Evolutionary conservation across 1,139 yeast species (phyloP), one percentile per base, ranked within the genome.

Genomic region (Candida sanyaensis): DNA sequence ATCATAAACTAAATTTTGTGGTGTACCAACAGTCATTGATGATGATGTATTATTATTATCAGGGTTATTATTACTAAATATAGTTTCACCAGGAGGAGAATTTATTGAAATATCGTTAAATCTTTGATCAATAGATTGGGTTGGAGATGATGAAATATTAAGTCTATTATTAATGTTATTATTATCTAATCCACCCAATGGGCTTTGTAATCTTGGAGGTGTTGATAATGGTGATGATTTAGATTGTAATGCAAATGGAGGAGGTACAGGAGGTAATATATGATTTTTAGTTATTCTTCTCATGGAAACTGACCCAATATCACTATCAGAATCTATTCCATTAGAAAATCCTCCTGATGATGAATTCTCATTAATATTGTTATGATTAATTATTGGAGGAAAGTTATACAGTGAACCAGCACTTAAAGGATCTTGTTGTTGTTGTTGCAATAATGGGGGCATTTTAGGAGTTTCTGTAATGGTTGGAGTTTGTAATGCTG

Each of bases 151-250:
- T 17, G 21, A 17, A 3, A 17, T 17, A 17, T 17, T 17, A 17
- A 17, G 21, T 17, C 21, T 17, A 17, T 8, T 29, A 2, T 28
- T 10, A 21, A 41, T 29, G 8, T 21, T n/a, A 3, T 21, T 30
- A 13, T 30, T 42, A 17, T 46, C 43, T 29, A 39, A 24, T 23
- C n/a, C 24, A 6, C 42, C 46, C 37, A 48, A 44, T 2, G 55
- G 56, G 39, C 56, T 50, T 36, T 50, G 54, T 33, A 53, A 39
- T 33, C 47, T 45, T 23, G 56, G 56, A 28, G 56, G 56, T 1
- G 56, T 51, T 3, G 47, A 37, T 13, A 53, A 37, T 28, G 56
- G 56, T 32, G 54, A 51, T 24, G 48, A 45, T 33, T 46, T 44
- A 12, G 46, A 49, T 21, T 47, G 39, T n/a, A 49, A 46, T 23